Conservation (phyloP, 1,284 basidiomycete genomes). For the Omphalotus olearius region DNA sequence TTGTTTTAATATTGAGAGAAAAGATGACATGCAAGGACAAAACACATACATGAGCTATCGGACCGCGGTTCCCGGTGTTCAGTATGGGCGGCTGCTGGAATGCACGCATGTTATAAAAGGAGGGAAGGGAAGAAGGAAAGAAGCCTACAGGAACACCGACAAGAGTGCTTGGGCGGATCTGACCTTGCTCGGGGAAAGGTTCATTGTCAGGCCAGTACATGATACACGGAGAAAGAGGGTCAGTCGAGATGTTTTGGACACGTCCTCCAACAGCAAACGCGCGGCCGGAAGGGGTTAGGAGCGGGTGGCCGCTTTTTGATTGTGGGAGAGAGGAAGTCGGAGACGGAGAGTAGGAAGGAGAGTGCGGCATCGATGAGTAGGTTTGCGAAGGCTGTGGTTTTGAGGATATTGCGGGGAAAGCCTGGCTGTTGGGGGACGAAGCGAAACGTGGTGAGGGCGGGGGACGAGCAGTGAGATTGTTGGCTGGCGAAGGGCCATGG, state of each 20-base stretch:
- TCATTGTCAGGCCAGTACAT: constrained; percentile 89
- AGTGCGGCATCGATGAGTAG: neutral
- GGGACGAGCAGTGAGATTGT: constrained; percentile 28
- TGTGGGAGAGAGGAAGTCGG: constrained; percentile 27
- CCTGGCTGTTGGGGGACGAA: constrained; percentile 20
- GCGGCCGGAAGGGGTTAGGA: constrained; percentile 75
- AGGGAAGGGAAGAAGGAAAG: neutral
- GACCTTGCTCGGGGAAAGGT: constrained; percentile 68
- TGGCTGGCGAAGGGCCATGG: constrained; percentile 22
- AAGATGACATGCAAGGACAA: neutral
- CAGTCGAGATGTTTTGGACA: constrained; percentile 70
- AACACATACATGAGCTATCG: constrained; percentile 56
- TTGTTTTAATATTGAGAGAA: neutral
- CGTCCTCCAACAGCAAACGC: constrained; percentile 68
- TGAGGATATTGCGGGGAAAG: constrained; percentile 13
- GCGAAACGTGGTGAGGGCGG: constrained; percentile 41
- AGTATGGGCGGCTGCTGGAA: constrained; percentile 75
- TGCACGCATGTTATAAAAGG: constrained; percentile 3
- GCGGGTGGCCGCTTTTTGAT: constrained; percentile 40
- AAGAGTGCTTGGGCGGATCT: constrained; percentile 60
- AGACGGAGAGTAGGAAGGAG: constrained; percentile 9
- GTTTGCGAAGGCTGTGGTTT: neutral
- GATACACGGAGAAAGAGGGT: constrained; percentile 67
- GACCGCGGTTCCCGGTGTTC: constrained; percentile 85
- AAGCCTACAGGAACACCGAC: constrained; percentile 49